A percentile compares a stretch with the other conserved stretches of the same genome.
Conservation (phyloP, 1,284 basidiomycete species). For the Omphalotus olearius region DNA sequence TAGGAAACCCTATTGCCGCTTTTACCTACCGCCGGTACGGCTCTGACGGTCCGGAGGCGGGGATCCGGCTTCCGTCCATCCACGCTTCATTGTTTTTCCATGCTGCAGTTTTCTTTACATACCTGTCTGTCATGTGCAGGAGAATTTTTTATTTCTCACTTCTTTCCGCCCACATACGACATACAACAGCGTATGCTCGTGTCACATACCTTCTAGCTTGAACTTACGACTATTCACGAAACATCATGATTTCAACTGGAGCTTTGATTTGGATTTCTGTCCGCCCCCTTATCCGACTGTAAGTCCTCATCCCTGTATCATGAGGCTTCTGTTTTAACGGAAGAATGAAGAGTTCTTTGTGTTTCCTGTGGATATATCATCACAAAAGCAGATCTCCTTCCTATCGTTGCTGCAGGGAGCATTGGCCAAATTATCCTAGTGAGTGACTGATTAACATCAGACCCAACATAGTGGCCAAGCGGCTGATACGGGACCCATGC, state of each 20-base stretch:
- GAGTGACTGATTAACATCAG: slow-evolving; percentile 14
- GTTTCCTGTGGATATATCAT: slow-evolving; percentile 51
- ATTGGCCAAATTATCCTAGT: slow-evolving; percentile 58
- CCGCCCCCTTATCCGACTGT: slow-evolving; percentile 59
- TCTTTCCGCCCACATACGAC: not conserved
- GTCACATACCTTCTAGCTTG: not conserved
- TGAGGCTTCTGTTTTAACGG: not conserved
- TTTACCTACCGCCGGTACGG: too few relatives aligned
- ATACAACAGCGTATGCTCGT: not conserved
- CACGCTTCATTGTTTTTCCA: not conserved
- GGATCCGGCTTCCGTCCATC: not conserved
- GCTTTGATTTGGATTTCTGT: slow-evolving; percentile 54
- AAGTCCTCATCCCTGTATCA: slow-evolving; percentile 19
- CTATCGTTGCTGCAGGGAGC: slow-evolving; percentile 52
- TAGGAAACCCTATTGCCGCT: too few relatives aligned
- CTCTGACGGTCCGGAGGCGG: too few relatives aligned
- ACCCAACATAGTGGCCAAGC: too few relatives aligned
- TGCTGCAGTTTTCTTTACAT: not conserved
- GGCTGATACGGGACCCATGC: not conserved
- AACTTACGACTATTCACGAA: not conserved
- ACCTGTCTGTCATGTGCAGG: too few relatives aligned
- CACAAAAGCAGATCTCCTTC: slow-evolving; percentile 60
- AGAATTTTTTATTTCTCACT: not conserved
- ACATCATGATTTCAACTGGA: slow-evolving; percentile 27
- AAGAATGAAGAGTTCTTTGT: slow-evolving; percentile 43